These are phyloP conservation scores for Pseudocercospora vitis DNA, from an alignment of 2,329 filamentous ascomycete genomes.

Conservation along the genomic window DNA sequence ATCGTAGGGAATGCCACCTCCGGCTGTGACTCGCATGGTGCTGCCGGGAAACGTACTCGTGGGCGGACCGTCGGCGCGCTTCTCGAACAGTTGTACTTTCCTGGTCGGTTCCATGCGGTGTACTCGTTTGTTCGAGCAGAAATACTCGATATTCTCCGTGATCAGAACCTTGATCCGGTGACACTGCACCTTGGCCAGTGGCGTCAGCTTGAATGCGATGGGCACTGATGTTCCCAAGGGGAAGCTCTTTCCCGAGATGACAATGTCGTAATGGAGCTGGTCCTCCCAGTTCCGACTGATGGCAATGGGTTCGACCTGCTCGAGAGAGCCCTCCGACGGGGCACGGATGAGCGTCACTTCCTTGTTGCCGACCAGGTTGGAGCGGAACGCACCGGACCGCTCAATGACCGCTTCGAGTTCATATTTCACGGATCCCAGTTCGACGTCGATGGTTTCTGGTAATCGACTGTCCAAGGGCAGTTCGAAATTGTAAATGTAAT, in stretches of 20 bases:
- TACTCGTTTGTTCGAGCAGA: conserved; percentile 79
- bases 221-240: conserved; percentile 84
- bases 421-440: conserved; percentile 83
- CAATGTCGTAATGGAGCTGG: conserved; percentile 91
- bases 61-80: conserved; percentile 75
- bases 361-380: conserved; percentile 77
- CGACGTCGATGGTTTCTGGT: conserved; percentile 81
- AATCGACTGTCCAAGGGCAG: conserved; percentile 76
- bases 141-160: conserved; percentile 89
- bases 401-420: conserved; percentile 83
- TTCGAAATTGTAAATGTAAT: conserved; percentile 77
- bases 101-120: conserved; percentile 80
- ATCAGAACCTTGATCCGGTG: conserved; percentile 90
- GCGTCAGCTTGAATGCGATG: conserved; percentile 91
- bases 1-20: conserved; percentile 73
- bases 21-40: conserved; percentile 72
- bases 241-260: conserved; percentile 94
- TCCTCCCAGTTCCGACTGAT: conserved; percentile 95
- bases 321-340: conserved; percentile 81
- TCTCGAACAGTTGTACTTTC: conserved; percentile 85
- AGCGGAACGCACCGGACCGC: conserved; percentile 83
- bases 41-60: conserved; percentile 73
- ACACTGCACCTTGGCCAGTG: conserved; percentile 87
- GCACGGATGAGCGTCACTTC: conserved; percentile 83
- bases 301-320: conserved; percentile 89